phyloP scores from a whole-genome alignment of 306 rosid genomes.

The Vicia faba region DNA sequence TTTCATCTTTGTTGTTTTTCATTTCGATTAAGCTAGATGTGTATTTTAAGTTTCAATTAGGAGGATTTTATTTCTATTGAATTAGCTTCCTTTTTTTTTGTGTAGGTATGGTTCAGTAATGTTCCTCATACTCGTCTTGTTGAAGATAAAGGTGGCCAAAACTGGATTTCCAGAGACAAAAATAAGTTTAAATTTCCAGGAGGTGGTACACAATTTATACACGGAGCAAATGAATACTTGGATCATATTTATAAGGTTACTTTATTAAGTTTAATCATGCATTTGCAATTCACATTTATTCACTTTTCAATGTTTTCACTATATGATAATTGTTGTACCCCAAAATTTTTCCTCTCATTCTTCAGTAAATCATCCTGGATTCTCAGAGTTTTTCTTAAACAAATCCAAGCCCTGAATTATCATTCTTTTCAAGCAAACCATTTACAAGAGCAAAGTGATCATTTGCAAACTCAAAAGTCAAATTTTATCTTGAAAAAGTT shows the following conservation, averaged over 20 bases:
- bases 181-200: conserved; percentile 91
- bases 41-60: not conserved
- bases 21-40: conserved; percentile 11
- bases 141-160: conserved; percentile 96
- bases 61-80: not conserved
- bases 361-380: too few relatives aligned
- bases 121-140: conserved; percentile 95
- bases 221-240: conserved; percentile 90
- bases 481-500: too few relatives aligned
- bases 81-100: not conserved
- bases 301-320: not conserved
- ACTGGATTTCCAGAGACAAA: conserved; percentile 73
- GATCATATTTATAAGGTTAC: conserved; percentile 77
- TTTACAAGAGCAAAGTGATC: too few relatives aligned
- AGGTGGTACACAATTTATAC: conserved; percentile 97
- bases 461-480: too few relatives aligned
- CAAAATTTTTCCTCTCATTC: too few relatives aligned
- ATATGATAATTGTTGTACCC: too few relatives aligned
- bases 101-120: conserved; percentile 86
- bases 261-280: not conserved
- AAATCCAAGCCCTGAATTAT: too few relatives aligned
- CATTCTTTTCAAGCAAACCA: too few relatives aligned
- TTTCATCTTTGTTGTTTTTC: not conserved
- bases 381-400: too few relatives aligned
- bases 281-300: not conserved